A percentile compares a stretch with the other conserved stretches of the same genome.
phyloP scores from a whole-genome alignment of 106 monocot species.

The Apostasia ramifera region DNA sequence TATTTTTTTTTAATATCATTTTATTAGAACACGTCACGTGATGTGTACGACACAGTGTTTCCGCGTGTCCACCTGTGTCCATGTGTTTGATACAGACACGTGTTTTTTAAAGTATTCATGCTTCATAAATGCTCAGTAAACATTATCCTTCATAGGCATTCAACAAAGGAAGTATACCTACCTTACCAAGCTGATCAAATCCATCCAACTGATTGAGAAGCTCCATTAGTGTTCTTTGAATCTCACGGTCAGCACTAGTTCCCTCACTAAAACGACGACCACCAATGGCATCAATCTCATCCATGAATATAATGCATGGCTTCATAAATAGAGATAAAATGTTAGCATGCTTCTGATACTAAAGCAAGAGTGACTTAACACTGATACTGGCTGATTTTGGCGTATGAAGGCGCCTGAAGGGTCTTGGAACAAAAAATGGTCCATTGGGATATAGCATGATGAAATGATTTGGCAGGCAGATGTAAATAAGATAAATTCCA shows the following conservation, averaged over 20 bases:
- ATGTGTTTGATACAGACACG: too few relatives aligned
- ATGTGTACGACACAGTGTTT: too few relatives aligned
- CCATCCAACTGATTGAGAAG: conserved; percentile 68
- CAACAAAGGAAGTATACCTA: conserved; percentile 16
- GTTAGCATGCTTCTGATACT: not conserved
- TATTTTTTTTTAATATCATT: too few relatives aligned
- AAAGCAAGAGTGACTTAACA: not conserved
- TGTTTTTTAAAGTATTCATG: too few relatives aligned
- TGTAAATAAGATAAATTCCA: not conserved
- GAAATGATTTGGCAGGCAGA: not conserved
- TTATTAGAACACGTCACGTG: too few relatives aligned
- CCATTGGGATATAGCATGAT: too few relatives aligned
- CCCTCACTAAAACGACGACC: conserved; percentile 90
- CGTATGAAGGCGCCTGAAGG: too few relatives aligned
- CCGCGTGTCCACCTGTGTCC: too few relatives aligned
- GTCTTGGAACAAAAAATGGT: too few relatives aligned
- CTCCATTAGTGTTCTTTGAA: conserved; percentile 78
- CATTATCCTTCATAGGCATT: not conserved
- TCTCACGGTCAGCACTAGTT: conserved; percentile 94
- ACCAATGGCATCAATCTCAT: conserved; percentile 94
- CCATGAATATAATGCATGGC: conserved; percentile 97
- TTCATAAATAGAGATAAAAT: conserved; percentile 5
- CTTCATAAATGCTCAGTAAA: not conserved
- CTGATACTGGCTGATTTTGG: too few relatives aligned
- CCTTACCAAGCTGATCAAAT: conserved; percentile 66